Conservation (phyloP, 2,329 filamentous ascomycete species). For the Fusarium tjaetaba region DNA sequence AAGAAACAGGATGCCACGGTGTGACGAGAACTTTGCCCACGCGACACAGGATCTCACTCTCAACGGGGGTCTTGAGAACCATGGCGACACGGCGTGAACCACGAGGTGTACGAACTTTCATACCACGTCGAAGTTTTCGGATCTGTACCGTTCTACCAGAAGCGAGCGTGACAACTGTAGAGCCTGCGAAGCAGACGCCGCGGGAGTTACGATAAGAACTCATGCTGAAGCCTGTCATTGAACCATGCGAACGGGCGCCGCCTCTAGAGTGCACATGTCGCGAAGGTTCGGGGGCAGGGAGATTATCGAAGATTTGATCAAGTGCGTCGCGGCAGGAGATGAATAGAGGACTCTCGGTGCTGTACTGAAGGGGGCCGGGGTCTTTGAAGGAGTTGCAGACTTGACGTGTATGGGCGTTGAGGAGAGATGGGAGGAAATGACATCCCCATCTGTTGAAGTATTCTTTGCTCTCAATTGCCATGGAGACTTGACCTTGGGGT, state of each 20-base stretch:
- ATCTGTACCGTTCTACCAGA: constrained; percentile 54
- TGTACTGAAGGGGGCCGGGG: constrained; percentile 65
- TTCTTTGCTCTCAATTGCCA: constrained; percentile 53
- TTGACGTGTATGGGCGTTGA: constrained; percentile 65
- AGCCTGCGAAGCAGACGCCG: constrained; percentile 64
- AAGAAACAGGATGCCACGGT: constrained; percentile 67
- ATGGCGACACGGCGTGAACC: constrained; percentile 60
- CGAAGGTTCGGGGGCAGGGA: constrained; percentile 57
- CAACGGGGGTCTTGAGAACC: constrained; percentile 61
- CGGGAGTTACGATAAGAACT: constrained; percentile 53
- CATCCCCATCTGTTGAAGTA: constrained; percentile 64
- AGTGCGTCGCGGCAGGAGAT: constrained; percentile 59
- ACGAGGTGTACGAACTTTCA: constrained; percentile 59
- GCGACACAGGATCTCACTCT: constrained; percentile 53
- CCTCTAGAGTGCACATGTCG: neutral
- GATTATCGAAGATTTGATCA: constrained; percentile 59
- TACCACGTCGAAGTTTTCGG: constrained; percentile 56
- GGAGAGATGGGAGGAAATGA: constrained; percentile 67
- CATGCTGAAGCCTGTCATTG: constrained; percentile 51
- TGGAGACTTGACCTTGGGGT: constrained; percentile 59
- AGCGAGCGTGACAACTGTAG: constrained; percentile 57
- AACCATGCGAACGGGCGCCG: neutral
- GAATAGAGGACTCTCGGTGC: constrained; percentile 62
- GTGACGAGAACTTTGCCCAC: constrained; percentile 63
- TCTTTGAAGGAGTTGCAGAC: constrained; percentile 72